Evolutionary conservation across 345 rosid genomes (phyloP), one percentile per base, ranked within the genome.

Genomic region (Gynandropsis gynandra): DNA sequence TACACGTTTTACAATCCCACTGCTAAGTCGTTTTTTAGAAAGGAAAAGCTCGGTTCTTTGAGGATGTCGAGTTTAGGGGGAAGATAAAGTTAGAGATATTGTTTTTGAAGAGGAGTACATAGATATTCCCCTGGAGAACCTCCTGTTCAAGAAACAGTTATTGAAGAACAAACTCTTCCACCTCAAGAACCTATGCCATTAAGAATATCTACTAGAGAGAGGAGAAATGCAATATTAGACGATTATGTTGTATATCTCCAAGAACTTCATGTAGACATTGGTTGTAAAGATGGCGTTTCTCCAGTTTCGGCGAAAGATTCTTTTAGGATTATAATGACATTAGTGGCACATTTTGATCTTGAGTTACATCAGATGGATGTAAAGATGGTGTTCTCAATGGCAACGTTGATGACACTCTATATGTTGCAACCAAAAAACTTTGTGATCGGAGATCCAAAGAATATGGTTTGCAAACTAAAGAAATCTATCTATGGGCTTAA

Each of bases 281-380:
- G 8, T 9, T 51, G 20, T n/a, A 11, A 0, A 42, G 19, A 60
- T 43, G 33, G 12, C 4, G 19, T 60, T 34, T 60, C 49, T 1
- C 51, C 0, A 7, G 19, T 33, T 16, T 60, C 19, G 0, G 42
- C 16, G 16, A 58, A 58, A 29, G 47, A 48, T 19, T 58, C 19
- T 4, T 5, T 48, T 11, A 38, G 20, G 12, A 42, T 33, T 14
- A 51, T 51, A 17, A 50, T 51, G 65, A 1, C 12, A 14, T 21
- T 50, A 43, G 29, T 42, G 42, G 9, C 51, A 18, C 5, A 60
- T 1, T 42, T 10, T 43, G 18, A 42, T 33, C n/a, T 50, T 4
- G 37, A 50, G 37, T 50, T 50, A 20, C 29, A 60, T 42, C 17
- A 42, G 42, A 19, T 59, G 27, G 50, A 59, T 50, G 56, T 59